These are phyloP conservation scores for Posidonia oceanica DNA, from an alignment of 116 monocot species.

Conservation along the genomic window DNA sequence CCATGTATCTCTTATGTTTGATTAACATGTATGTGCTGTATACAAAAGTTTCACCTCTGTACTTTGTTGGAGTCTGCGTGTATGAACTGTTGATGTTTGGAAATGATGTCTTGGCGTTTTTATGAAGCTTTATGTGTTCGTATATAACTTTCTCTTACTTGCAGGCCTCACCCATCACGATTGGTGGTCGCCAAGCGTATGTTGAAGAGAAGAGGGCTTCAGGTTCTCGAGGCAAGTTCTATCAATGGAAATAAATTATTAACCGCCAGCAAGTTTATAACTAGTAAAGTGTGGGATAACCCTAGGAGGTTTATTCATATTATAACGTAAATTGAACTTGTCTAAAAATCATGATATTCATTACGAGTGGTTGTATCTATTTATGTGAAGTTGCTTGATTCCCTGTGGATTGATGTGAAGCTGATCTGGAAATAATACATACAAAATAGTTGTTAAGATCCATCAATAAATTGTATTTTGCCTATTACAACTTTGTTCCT, in stretches of 20 bases:
- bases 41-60: too few relatives aligned
- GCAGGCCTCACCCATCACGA: constrained; percentile 52
- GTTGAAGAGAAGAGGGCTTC: constrained; percentile 66
- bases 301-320: neutral
- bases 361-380: too few relatives aligned
- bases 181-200: constrained; percentile 42
- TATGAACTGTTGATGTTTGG: neutral
- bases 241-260: neutral
- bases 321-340: neutral
- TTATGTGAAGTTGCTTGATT: too few relatives aligned
- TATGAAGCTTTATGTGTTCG: neutral
- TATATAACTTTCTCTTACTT: constrained; percentile 1
- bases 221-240: constrained; percentile 43
- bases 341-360: too few relatives aligned
- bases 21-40: too few relatives aligned
- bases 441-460: neutral
- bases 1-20: too few relatives aligned
- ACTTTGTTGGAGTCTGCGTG: too few relatives aligned
- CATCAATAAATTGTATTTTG: neutral
- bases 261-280: neutral
- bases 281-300: neutral
- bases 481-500: neutral
- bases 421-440: neutral
- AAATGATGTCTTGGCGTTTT: neutral
- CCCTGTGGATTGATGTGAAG: neutral